Conservation (phyloP, 345 rosid genomes). For the Salix exigua region DNA sequence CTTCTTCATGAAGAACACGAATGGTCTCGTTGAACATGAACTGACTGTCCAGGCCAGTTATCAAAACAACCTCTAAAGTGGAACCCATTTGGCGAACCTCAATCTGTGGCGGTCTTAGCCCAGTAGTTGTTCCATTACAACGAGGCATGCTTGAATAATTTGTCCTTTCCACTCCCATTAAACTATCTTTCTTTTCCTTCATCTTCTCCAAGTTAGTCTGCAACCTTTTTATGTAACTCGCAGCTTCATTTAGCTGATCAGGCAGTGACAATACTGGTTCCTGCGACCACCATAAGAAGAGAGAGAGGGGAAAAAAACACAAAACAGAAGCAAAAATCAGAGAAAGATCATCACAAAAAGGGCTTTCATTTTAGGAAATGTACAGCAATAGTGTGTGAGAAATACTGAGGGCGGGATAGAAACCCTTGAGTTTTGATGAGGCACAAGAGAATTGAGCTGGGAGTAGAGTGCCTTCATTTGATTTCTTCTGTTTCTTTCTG, state of each 20-base stretch:
- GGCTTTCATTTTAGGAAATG: not conserved
- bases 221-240: slow-evolving; percentile 52
- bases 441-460: slow-evolving; percentile 50
- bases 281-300: slow-evolving; percentile 20
- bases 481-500: slow-evolving; percentile 59
- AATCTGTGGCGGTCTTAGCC: slow-evolving; percentile 26
- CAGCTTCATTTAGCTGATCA: slow-evolving; percentile 53
- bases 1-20: slow-evolving; percentile 44
- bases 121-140: not conserved
- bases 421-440: slow-evolving; percentile 37
- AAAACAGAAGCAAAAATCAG: not conserved
- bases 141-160: not conserved
- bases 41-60: slow-evolving; percentile 34
- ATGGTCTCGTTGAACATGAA: slow-evolving; percentile 38
- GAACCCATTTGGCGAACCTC: slow-evolving; percentile 37
- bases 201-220: slow-evolving; percentile 48
- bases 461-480: slow-evolving; percentile 57
- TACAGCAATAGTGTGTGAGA: not conserved
- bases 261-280: slow-evolving; percentile 36
- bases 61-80: slow-evolving; percentile 37
- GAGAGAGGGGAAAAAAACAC: not conserved
- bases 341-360: not conserved
- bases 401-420: not conserved
- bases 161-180: slow-evolving; percentile 16
- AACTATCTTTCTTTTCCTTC: slow-evolving; percentile 45